These are phyloP conservation scores for Stevia rebaudiana DNA, from an alignment of 140 eudicot species.

Conservation along the genomic window DNA sequence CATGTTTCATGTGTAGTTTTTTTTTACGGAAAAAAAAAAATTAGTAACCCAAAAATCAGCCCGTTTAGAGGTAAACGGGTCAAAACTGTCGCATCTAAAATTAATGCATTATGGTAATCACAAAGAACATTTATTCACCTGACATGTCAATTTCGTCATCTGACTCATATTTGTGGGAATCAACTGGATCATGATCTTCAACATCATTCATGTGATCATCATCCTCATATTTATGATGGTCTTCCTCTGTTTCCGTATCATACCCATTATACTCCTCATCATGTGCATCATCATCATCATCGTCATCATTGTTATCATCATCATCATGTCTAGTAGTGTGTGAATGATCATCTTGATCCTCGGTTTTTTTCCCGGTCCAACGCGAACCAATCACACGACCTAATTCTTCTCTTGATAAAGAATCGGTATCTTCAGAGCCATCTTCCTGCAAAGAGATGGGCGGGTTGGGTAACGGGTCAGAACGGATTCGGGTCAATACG, in stretches of 20 bases:
- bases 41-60: too few species aligned
- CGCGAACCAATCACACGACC: slow-evolving; percentile 92
- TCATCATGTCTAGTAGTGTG: slow-evolving; percentile 24
- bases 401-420: slow-evolving; percentile 82
- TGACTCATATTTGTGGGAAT: slow-evolving; percentile 48
- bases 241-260: slow-evolving; percentile 69
- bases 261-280: slow-evolving; percentile 64
- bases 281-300: slow-evolving; percentile 32
- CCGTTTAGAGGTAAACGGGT: not conserved
- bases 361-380: slow-evolving; percentile 84
- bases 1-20: not conserved
- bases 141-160: slow-evolving; percentile 69
- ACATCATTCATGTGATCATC: slow-evolving; percentile 46
- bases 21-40: too few species aligned
- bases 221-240: slow-evolving; percentile 42
- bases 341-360: slow-evolving; percentile 37
- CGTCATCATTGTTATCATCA: slow-evolving; percentile 31
- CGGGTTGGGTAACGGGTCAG: too few species aligned
- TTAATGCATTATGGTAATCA: not conserved
- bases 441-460: slow-evolving; percentile 30
- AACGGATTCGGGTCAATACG: not conserved
- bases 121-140: slow-evolving; percentile 36
- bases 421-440: slow-evolving; percentile 38
- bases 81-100: not conserved
- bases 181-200: slow-evolving; percentile 38